Evolutionary conservation across 2,329 filamentous ascomycete genomes (phyloP), one percentile per base, ranked within the genome.

Genomic region (Chrysosporium queenslandicum): DNA sequence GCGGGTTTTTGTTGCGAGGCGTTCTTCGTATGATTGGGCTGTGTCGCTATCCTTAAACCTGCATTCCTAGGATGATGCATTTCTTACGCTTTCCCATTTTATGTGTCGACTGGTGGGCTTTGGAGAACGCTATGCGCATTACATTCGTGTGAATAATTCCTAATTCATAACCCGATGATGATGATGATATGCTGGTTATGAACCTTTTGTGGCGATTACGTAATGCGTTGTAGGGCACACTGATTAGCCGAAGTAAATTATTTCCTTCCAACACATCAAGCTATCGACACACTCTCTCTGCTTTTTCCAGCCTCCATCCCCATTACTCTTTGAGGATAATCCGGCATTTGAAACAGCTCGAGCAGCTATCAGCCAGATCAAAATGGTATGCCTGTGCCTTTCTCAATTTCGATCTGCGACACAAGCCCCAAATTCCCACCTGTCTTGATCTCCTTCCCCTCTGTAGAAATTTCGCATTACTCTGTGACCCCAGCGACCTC

Each of bases 271-370:
- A 5, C 4, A 32, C 36, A 20, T 20, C 36, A 18, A 12, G 7
- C 37, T 30, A 45, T 3, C 20, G 20, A 29, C 6, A 21, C 46
- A 37, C 36, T 41, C 39, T 25, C 8, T 23, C 9, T 34, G n/a
- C 27, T 43, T 42, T 20, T 51, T 29, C 16, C 21, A 52, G 21
- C 29, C 18, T 25, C 29, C 36, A 50, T 41, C 32, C 27, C 40
- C 32, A 29, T 34, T 30, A 70, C 73, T 76, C 73, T 76, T 76
- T 71, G 73, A 76, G 73, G 73, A 76, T 70, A 69, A 71, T 73
- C 72, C 73, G 73, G 74, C 73, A 71, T 66, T 66, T 63, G 56
- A 56, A 55, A 63, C 60, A 63, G 57, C 61, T 56, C 47, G n/a
- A 45, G 63, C 53, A 56, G 55, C 57, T 61, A 57, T 56, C 59